These are phyloP conservation scores for Fusarium falciforme DNA, from an alignment of 2,329 filamentous ascomycete genomes.

Conservation along the genomic window DNA sequence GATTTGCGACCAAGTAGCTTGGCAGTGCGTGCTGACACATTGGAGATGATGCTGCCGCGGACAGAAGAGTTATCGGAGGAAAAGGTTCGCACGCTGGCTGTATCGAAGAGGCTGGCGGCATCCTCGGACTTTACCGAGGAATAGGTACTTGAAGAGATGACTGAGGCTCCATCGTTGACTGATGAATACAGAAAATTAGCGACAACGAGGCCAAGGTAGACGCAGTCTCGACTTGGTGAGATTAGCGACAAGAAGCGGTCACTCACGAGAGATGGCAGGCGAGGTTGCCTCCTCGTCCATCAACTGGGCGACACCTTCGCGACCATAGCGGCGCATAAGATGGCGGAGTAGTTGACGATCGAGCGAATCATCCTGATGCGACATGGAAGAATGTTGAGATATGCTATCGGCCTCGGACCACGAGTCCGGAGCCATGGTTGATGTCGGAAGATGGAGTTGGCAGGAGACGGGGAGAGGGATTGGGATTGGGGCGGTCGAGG, in stretches of 20 bases:
- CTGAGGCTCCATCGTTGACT: conserved; percentile 49
- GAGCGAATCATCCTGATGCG: conserved; percentile 44
- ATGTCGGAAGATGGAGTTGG: conserved; percentile 7
- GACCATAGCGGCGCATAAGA: conserved; percentile 49
- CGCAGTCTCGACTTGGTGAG: background rate
- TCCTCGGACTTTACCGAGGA: conserved; percentile 52
- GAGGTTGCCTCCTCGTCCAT: conserved; percentile 48
- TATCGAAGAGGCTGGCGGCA: conserved; percentile 52
- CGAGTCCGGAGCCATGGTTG: conserved; percentile 46
- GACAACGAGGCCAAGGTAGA: background rate
- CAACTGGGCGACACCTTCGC: conserved; percentile 47
- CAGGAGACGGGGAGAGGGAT: conserved; percentile 13
- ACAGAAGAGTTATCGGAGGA: conserved; percentile 56
- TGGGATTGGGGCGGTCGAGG: conserved; percentile 22
- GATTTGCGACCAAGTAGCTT: conserved; percentile 48
- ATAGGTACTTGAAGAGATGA: conserved; percentile 49
- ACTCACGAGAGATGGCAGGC: conserved; percentile 46
- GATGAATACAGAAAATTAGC: conserved; percentile 9
- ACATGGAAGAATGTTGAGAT: conserved; percentile 43
- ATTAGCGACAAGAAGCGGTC: background rate
- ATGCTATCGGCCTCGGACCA: conserved; percentile 48
- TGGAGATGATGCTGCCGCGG: conserved; percentile 54
- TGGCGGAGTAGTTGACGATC: conserved; percentile 52
- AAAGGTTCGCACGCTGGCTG: conserved; percentile 50
- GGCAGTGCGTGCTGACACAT: conserved; percentile 52